Percentiles rank a stretch among this genome's conserved stretches.
Conservation (phyloP, 768 basidiomycete species). For the Leccinum olivaceopallidum region DNA sequence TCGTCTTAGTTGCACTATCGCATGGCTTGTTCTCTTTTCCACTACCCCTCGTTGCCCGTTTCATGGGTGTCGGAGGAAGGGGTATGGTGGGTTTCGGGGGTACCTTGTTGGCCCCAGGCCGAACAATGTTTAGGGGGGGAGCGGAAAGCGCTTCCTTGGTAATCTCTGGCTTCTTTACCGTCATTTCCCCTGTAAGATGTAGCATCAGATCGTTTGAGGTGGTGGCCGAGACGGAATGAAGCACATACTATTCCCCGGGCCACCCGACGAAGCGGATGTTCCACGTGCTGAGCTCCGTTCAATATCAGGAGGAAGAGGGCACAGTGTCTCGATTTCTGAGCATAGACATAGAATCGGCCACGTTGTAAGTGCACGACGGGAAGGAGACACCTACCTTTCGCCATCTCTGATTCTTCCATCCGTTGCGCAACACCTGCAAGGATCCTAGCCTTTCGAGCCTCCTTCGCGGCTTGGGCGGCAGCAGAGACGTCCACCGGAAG, state of each 20-base stretch:
- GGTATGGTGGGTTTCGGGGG: conserved; percentile 9
- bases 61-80: not conserved
- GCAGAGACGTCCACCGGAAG: not conserved
- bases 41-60: conserved; percentile 2
- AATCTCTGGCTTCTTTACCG: not conserved
- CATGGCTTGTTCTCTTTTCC: conserved; percentile 20
- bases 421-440: not conserved
- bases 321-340: conserved; percentile 1
- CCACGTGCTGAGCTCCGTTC: not conserved
- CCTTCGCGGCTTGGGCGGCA: conserved; percentile 9
- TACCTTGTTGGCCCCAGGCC: conserved; percentile 10
- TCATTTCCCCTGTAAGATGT: conserved; percentile 3
- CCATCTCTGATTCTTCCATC: not conserved
- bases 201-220: not conserved
- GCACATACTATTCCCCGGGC: conserved; percentile 10
- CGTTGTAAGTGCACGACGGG: not conserved
- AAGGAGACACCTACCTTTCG: conserved; percentile 7
- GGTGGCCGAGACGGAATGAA: not conserved
- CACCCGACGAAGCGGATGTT: not conserved
- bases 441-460: not conserved
- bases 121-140: conserved; percentile 3
- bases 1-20: conserved; percentile 5
- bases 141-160: conserved; percentile 2
- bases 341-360: conserved; percentile 1
- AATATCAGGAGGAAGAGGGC: not conserved